Evolutionary conservation across 108 stramenopile genomes (phyloP), one percentile per base, ranked within the genome.

Genomic region (Skeletonema marinoi): DNA sequence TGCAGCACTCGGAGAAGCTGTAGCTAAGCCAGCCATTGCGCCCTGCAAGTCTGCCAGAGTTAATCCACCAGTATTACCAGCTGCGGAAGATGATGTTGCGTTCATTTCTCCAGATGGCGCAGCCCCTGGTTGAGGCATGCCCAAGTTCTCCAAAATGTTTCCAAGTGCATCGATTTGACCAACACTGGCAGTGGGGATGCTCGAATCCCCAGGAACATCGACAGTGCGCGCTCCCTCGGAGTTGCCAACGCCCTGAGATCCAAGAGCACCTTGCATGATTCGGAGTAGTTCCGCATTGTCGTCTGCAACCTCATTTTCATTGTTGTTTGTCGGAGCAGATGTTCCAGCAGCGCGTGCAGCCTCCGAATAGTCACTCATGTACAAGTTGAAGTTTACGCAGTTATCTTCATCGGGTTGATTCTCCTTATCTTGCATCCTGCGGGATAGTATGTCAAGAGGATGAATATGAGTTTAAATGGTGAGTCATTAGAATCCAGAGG

Each of bases 121-220:
- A 9, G 73, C 70, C 1, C 71, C 66, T 1, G 75, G 68, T 17
- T 54, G 87, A 32, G 93, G 93, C 78, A 92, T 87, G 16, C 93
- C 93, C 33, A 95, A 77, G 70, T 94, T 94, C 74, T 92, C 91
- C 56, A 94, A 70, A 80, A 94, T 94, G 48, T 87, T 91, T 66
- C 86, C 84, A 33, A 94, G 66, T 1, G 93, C 91, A 81, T 94
- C 93, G 19, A 94, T 90, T 70, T 94, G 93, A 29, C 82, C 78
- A 31, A 84, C 75, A 13, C 46, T 74, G 1, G 85, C 82, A 32
- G 84, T 77, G 36, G 81, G 87, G 66, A 85, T 70, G 25, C 80
- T 77, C 13, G 66, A 54, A 32, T 54, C 65, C 29, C 82, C 82
- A 35, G 83, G 73, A 50, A 78, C 83, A 19, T 80, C 66, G 41